These are phyloP conservation scores for Leptosphaerulina australis DNA, from an alignment of 2,329 filamentous ascomycete species.

Conservation along the genomic window DNA sequence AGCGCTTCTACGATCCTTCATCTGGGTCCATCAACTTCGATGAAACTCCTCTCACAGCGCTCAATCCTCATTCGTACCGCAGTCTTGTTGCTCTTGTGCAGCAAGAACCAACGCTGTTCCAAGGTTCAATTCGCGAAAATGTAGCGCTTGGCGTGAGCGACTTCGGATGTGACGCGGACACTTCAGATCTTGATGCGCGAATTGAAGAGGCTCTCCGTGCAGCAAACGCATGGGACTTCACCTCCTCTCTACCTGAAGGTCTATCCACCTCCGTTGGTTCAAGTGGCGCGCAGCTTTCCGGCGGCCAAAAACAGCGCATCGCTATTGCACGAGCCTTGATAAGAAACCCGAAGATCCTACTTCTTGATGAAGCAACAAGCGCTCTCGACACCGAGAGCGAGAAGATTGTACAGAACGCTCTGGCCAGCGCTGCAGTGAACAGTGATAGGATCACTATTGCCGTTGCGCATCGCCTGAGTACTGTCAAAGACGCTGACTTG, in stretches of 20 bases:
- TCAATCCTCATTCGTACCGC: slow-evolving; percentile 56
- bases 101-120: slow-evolving; percentile 55
- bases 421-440: slow-evolving; percentile 49
- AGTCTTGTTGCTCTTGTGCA: slow-evolving; percentile 71
- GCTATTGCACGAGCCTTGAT: slow-evolving; percentile 74
- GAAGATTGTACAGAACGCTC: slow-evolving; percentile 69
- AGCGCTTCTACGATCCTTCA: slow-evolving; percentile 89
- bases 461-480: slow-evolving; percentile 47
- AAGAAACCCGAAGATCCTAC: slow-evolving; percentile 62
- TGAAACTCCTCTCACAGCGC: slow-evolving; percentile 65
- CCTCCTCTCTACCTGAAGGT: slow-evolving; percentile 30
- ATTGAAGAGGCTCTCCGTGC: slow-evolving; percentile 56
- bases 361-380: slow-evolving; percentile 69
- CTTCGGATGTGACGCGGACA: too few species aligned
- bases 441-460: too few species aligned
- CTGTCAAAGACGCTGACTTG: slow-evolving; percentile 45
- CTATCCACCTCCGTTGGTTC: slow-evolving; percentile 15
- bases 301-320: slow-evolving; percentile 78
- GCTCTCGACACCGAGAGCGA: slow-evolving; percentile 73
- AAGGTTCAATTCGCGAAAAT: slow-evolving; percentile 55
- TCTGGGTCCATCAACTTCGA: slow-evolving; percentile 68
- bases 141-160: slow-evolving; percentile 51
- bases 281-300: slow-evolving; percentile 66
- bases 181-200: slow-evolving; percentile 50
- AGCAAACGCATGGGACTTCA: slow-evolving; percentile 39